A percentile compares a stretch with the other conserved stretches of the same genome.
Evolutionary conservation across 331 rosid genomes (phyloP).

Genomic region (Pyracantha coccinea): DNA sequence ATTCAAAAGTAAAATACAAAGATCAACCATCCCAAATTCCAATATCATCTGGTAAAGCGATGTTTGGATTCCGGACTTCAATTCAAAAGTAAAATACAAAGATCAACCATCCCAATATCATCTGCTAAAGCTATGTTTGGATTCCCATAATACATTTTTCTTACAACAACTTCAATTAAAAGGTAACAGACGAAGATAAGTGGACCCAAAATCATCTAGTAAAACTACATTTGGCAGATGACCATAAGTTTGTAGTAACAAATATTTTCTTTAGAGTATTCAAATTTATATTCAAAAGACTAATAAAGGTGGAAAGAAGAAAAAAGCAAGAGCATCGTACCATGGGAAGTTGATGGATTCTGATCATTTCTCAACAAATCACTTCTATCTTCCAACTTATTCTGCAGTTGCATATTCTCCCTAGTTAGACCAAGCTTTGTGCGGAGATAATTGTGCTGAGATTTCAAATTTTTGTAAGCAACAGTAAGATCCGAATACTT

Average conservation of each 20-base stretch:
- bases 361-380: slow-evolving; percentile 25
- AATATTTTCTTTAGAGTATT: background rate
- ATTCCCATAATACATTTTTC: background rate
- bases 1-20: background rate
- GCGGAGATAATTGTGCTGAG: slow-evolving; percentile 54
- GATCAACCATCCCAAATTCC: too few species aligned
- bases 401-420: slow-evolving; percentile 40
- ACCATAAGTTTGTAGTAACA: background rate
- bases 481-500: slow-evolving; percentile 21
- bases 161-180: too few species aligned
- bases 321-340: slow-evolving; percentile 26
- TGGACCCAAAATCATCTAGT: too few species aligned
- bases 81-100: background rate
- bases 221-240: background rate
- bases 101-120: background rate
- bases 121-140: background rate
- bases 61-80: too few species aligned
- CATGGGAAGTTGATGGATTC: slow-evolving; percentile 33
- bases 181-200: too few species aligned
- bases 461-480: slow-evolving; percentile 58
- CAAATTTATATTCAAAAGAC: background rate
- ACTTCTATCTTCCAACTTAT: slow-evolving; percentile 25
- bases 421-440: slow-evolving; percentile 45
- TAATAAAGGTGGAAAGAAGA: background rate
- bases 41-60: too few species aligned